Base-by-base conservation (phyloP, 2,329 filamentous ascomycete species). In the Colletotrichum phormii region DNA sequence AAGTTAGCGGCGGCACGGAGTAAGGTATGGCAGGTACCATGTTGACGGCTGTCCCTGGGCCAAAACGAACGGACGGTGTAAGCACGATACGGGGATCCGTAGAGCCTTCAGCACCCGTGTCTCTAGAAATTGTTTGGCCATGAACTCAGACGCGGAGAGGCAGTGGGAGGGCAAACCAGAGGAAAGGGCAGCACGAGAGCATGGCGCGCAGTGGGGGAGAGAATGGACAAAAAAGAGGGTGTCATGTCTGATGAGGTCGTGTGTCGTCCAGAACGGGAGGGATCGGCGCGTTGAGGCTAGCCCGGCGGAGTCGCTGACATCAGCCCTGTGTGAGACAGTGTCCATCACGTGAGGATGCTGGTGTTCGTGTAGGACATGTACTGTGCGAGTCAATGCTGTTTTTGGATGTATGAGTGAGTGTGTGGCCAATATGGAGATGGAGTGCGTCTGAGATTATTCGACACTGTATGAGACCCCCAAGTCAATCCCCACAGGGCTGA, bases 191-290 rank as follows among this genome's bases (percentile, higher is more conserved):
- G 68, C 46, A 54, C 26, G 15, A 46, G 42, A 53, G 60, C 58
- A 60, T 26, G 12, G 58, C 22, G 58, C 35, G n/a, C 33, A 37
- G 53, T 58, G 67, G 53, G 59, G 24, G 31, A 46, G 24, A 64
- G 55, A 24, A 53, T 33, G 49, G 31, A 33, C 22, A 24, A 26
- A 66, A 42, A 62, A 54, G 63, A 57, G 42, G 64, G 61, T 54
- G 62, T 67, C 51, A 72, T 74, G 72, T 68, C 68, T 55, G 74
- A 67, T 75, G 74, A 75, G 72, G 74, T 74, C 72, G 74, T 75
- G 72, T 64, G 68, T 65, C 53, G 60, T 72, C 68, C 57, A 54
- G 63, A 62, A 66, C 18, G 62, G 74, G 59, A 74, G 74, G 55
- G 74, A 75, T 75, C 74, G 64, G 67, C 74, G 35, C 11, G 37